A percentile compares a stretch with the other conserved stretches of the same genome.
Evolutionary conservation across 805 yeast species (phyloP).

Genomic region (Wickerhamomyces rabaulensis): DNA sequence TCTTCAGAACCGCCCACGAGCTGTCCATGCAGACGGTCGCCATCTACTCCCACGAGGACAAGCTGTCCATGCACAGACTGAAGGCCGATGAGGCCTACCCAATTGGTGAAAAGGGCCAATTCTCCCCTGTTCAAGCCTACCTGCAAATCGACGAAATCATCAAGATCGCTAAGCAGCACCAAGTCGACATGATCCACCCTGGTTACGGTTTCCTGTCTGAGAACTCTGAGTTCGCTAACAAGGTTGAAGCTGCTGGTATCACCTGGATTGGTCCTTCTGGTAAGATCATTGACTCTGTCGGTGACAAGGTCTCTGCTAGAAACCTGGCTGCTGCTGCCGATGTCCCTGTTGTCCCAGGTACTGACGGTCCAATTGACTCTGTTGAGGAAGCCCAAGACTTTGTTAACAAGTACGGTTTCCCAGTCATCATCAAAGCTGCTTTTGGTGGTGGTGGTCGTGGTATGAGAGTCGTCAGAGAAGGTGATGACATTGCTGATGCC

Average conservation of each 20-base stretch:
- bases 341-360: conserved; percentile 96
- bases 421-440: conserved; percentile 97
- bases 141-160: conserved; percentile 93
- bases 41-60: conserved; percentile 92
- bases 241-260: conserved; percentile 85
- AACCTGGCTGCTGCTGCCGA: conserved; percentile 70
- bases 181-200: conserved; percentile 85
- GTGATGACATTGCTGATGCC: conserved; percentile 88
- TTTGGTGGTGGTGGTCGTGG: conserved; percentile 99
- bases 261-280: conserved; percentile 95
- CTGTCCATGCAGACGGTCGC: conserved; percentile 96
- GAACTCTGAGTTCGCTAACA: conserved; percentile 88
- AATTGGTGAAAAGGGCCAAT: conserved; percentile 85
- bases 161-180: conserved; percentile 70
- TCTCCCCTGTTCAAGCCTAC: conserved; percentile 93
- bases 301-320: conserved; percentile 96
- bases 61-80: conserved; percentile 89
- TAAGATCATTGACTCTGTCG: conserved; percentile 85
- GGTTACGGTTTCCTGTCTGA: conserved; percentile 91
- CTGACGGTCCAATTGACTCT: conserved; percentile 90
- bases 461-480: conserved; percentile 98
- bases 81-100: conserved; percentile 93
- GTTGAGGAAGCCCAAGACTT: conserved; percentile 75
- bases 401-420: conserved; percentile 82
- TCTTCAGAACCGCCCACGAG: conserved; percentile 97